phyloP scores from a whole-genome alignment of 176 grass and related monocot species.

The Avena sativa region DNA sequence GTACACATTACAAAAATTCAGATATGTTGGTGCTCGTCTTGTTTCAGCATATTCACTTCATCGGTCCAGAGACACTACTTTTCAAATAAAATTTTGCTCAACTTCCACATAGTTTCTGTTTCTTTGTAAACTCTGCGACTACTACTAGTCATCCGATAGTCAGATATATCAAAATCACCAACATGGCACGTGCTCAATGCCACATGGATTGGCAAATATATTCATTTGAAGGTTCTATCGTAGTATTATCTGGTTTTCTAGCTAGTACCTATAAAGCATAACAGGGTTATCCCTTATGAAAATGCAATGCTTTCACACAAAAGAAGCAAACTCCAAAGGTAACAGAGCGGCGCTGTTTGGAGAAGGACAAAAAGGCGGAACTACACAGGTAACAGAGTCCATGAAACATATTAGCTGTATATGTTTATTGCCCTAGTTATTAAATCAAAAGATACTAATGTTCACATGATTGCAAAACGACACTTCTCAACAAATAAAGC shows the following conservation, averaged over 20 bases:
- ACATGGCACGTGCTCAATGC: neutral
- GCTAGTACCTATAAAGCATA: neutral
- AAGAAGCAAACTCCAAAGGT: neutral
- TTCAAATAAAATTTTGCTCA: neutral
- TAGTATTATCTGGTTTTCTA: neutral
- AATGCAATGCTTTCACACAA: neutral
- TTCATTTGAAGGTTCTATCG: neutral
- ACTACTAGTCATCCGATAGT: neutral
- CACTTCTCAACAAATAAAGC: conserved; percentile 19
- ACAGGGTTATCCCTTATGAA: neutral
- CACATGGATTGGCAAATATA: neutral
- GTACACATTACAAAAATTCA: conserved; percentile 8
- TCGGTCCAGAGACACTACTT: neutral
- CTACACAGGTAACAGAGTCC: neutral
- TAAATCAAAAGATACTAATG: conserved; percentile 3
- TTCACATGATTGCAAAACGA: neutral
- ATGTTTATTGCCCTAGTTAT: neutral
- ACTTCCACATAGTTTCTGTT: neutral
- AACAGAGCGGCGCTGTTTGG: neutral
- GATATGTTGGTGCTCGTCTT: neutral
- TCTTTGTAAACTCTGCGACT: neutral
- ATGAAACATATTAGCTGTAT: neutral
- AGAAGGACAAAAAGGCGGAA: neutral
- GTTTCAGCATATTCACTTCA: conserved; percentile 6
- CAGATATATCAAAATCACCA: neutral